Base-by-base conservation (phyloP, 768 basidiomycete genomes). In the Pleurotus ostreatus region DNA sequence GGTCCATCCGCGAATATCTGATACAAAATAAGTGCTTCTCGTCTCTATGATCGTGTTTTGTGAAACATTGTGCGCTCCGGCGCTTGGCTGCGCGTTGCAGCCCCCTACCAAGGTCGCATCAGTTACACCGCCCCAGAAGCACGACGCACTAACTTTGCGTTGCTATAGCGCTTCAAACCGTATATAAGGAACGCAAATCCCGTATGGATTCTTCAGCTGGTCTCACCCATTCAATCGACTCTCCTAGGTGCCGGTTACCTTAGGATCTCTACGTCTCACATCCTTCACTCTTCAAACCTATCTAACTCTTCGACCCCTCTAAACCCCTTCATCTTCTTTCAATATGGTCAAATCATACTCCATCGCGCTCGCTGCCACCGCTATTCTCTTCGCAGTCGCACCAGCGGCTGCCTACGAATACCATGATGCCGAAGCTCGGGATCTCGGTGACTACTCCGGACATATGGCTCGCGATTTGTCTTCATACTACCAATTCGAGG, bases 161-260 rank as follows among this genome's bases (percentile, higher is more conserved):
- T 41, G 51, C 39, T 41, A 53, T 41, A 39, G 51, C 22, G n/a
- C 11, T 11, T 38, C 26, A 2, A 26, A 9, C 0, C 34, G 39
- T 53, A 53, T 53, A 53, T 40, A 53, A 37, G 22, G 7, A n/a
- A 20, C 39, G 16, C 37, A 16, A 20, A 13, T 34, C 38, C 13
- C 6, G 15, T 38, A 11, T 23, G 23, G 51, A 18, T 53, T 41
- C 51, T 38, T 40, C 51, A 53, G 51, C 51, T 53, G 51, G 51
- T 52, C 51, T 53, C 51, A 53, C 51, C 41, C 51, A 53, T 53
- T 53, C 51, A 38, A 53, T 40, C 51, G 20, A 20, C 26, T 49
- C 48, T 41, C 51, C 51, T 53, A 53, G 39, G 39, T 53, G 38
- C 51, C 41, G 51, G 51, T 53, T 53, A 53, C 51, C 38, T 38